Percentiles rank a stretch among this genome's conserved stretches.
Evolutionary conservation across 73 alveolate species (phyloP).

Genomic region (Tetrahymena thermophila): DNA sequence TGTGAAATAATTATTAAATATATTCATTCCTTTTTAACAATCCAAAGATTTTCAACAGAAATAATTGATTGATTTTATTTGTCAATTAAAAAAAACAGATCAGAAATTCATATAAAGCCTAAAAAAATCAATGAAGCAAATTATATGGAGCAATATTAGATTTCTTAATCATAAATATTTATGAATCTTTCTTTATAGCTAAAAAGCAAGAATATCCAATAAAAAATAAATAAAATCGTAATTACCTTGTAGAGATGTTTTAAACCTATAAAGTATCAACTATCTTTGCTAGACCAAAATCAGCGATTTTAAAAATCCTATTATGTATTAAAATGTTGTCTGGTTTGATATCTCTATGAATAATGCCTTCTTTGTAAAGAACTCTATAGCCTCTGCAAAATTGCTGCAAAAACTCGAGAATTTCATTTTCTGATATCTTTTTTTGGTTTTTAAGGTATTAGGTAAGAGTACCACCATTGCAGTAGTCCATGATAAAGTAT

Average conservation of each 20-base stretch:
- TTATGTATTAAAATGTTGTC: constrained; percentile 34
- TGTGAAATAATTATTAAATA: no score
- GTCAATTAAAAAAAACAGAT: neutral
- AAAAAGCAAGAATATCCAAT: neutral
- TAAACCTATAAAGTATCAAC: constrained; percentile 16
- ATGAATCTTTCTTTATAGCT: no score
- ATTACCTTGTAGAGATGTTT: neutral
- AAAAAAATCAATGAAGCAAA: neutral
- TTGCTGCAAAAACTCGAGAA: constrained; percentile 13
- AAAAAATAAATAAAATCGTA: neutral
- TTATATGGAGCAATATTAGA: no score
- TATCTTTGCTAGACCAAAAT: constrained; percentile 40
- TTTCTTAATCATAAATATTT: no score
- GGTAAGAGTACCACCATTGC: constrained; percentile 40
- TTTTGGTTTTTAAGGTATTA: constrained; percentile 14
- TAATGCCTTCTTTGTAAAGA: constrained; percentile 11
- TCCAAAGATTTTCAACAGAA: neutral
- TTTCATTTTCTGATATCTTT: constrained; percentile 15
- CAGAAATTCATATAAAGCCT: neutral
- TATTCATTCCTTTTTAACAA: no score
- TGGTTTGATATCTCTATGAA: constrained; percentile 43
- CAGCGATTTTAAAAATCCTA: constrained; percentile 36
- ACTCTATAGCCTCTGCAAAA: constrained; percentile 46
- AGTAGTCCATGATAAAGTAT: constrained; percentile 35
- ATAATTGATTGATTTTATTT: no score